Base-by-base conservation (phyloP, 1,284 basidiomycete species). In the Spongispora temasekensis region DNA sequence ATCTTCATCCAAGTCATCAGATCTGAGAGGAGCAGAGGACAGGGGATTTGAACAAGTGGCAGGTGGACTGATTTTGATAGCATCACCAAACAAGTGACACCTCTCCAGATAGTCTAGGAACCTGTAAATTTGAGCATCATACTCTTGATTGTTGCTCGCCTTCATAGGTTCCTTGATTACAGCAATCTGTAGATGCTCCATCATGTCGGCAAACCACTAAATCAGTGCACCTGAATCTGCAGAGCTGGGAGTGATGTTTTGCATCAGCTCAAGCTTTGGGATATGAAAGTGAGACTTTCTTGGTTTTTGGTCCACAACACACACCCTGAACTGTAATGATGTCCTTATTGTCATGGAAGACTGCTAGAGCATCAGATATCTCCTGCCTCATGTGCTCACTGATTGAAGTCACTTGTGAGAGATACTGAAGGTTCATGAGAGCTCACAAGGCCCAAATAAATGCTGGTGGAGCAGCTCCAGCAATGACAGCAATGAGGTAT, bases 391-490 rank as follows among this genome's bases (percentile, higher is more conserved):
- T 42, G 40, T 42, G 13, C 21, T 35, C 19, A 23, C 28, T 53
- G 35, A 58, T 61, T 7, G 25, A 19, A n/a, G 40, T 56, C 12
- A 56, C 37, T 46, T 63, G 60, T 17, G 44, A 35, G 17, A 57
- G 56, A 50, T 63, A 63, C 5, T 51, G 51, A 25, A 63, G 64
- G 42, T 67, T 40, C 63, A 75, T 69, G 25, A 74, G 67, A 12
- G 61, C 59, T 8, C 56, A 66, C 60, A 62, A 21, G 10, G 42
- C 42, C 42, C 42, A 12, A 21, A 44, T 23, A 23, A 44, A 44
- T 23, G 42, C 42, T 44, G 42, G 42, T 4, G 44, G 44, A 46
- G 44, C 44, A 6, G 21, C 23, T 2, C 44, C 44, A 25, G 44
- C 44, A 25, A 46, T 46, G 44, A 46, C 17, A 15, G 44, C 44